Conservation (phyloP, 371 early-diverging fungal genomes). For the Smittium mucronatum region DNA sequence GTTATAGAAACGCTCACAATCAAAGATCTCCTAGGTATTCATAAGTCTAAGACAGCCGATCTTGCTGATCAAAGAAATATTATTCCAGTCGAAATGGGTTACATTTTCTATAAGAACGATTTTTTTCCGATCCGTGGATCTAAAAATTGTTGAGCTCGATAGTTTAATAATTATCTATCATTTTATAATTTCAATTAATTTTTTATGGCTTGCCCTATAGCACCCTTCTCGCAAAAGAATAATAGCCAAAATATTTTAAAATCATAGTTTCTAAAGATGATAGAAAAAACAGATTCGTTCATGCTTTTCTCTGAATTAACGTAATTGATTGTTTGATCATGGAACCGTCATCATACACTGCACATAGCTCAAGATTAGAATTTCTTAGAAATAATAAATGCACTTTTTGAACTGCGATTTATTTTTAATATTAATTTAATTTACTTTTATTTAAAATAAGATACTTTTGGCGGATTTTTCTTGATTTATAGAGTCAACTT, state of each 20-base stretch:
- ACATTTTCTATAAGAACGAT: not conserved
- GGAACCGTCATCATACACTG: too few species aligned
- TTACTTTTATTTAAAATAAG: too few species aligned
- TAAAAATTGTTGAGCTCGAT: not conserved
- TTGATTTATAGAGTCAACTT: too few species aligned
- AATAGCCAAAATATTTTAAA: not conserved
- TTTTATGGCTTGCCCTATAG: not conserved
- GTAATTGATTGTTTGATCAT: too few species aligned
- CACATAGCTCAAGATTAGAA: too few species aligned
- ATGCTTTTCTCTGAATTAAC: too few species aligned
- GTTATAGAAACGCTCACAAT: not conserved
- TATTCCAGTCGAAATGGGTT: not conserved
- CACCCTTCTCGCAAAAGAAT: not conserved
- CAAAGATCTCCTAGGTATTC: not conserved
- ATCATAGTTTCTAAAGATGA: not conserved
- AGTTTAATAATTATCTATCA: not conserved
- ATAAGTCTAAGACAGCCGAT: not conserved
- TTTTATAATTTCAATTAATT: not conserved
- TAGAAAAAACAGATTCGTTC: too few species aligned
- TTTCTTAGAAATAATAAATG: too few species aligned
- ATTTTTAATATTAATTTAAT: too few species aligned
- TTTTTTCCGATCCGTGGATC: not conserved
- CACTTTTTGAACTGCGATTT: too few species aligned
- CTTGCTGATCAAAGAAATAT: not conserved
- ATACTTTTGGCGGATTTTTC: too few species aligned